Base-by-base conservation (phyloP, 2,329 filamentous ascomycete genomes). In the Fusarium equiseti region DNA sequence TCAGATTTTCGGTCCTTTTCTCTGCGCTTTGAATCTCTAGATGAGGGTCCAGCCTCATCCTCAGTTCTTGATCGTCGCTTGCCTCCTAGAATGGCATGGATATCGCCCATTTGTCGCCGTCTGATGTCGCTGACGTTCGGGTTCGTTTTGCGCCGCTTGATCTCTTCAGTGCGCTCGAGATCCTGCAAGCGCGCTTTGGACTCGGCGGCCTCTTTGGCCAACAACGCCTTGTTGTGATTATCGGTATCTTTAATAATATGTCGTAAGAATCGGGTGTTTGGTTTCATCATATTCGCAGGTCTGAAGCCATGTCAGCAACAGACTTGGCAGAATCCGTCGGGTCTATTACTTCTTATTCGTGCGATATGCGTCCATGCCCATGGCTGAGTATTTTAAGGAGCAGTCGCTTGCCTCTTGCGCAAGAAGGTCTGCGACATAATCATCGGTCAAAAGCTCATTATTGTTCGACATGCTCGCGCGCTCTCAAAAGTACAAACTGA, bases 191-290 rank as follows among this genome's bases (percentile, higher is more conserved):
- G 89, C 6, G 89, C 89, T 66, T 87, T 86, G 0, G 94, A 90
- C 71, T 98, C 95, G 50, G 92, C 89, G 27, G 91, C 90, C 79
- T 98, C 95, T 76, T 91, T 97, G 1, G 92, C 93, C 20, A 94
- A 88, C 31, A 98, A 84, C 1, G 93, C 92, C 26, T 92, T 90
- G 86, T 99, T 99, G 81, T 99, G 95, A 57, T 82, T 91, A 74
- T 97, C 92, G 11, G 94, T 97, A 72, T 96, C 92, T 69, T 91
- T 92, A 67, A 99, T 93, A 60, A 98, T 92, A 75, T 96, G 92
- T 62, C 90, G 90, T 44, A 99, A 83, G 78, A 98, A 98, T 35
- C 92, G 88, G 0, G 93, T 98, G 76, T 99, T 98, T 5, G 95
- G 95, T 78, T 95, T 98, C 1, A 93, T 93, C 69, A 90, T 88